Evolutionary conservation across 371 early-diverging fungal genomes (phyloP), one percentile per base, ranked within the genome.

Genomic region (Sporodiniella umbellata): DNA sequence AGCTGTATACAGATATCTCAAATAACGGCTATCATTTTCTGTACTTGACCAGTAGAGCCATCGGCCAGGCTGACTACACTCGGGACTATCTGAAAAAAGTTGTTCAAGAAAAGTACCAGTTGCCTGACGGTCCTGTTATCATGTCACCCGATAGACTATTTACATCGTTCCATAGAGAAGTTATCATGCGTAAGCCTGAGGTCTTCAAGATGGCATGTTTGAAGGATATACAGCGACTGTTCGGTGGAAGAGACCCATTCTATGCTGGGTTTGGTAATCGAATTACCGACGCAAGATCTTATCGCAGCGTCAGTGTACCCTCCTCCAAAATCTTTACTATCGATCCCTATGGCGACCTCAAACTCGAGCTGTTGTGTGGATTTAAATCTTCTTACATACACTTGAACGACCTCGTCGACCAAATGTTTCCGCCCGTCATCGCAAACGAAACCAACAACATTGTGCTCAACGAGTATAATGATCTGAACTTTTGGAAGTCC

Each of bases 221-320:
- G 35, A 80, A 90, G n/a, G 95, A 96, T 58, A 90, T 99, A 33
- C 79, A 86, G 47, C 68, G 85, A 2, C 65, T 99, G 18, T 97
- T 97, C 80, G 88, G 82, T 21, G 78, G 70, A 33, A 62, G 72
- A 4, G 86, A 84, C 51, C 95, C 98, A 1, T 99, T 99, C 60
- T 93, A 93, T 69, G 98, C 99, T 14, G 99, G 99, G 0, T 99
- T 99, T 67, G 99, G 99, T 25, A 99, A 99, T 62, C 86, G 93
- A 42, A 88, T 92, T 42, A 94, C 94, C 8, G 88, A 87, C 40
- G 95, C 97, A 10, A 79, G 96, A 33, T 93, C 96, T 0, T 99
- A 99, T 68, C 89, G 96, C 51, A 84, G 87, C 42, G 95, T 99
- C 28, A 87, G 91, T 59, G 89, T 99, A 3, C 97, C 99, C 3